These are phyloP conservation scores for Coemansia javaensis DNA, from an alignment of 192 early-diverging fungal species.

Conservation along the genomic window DNA sequence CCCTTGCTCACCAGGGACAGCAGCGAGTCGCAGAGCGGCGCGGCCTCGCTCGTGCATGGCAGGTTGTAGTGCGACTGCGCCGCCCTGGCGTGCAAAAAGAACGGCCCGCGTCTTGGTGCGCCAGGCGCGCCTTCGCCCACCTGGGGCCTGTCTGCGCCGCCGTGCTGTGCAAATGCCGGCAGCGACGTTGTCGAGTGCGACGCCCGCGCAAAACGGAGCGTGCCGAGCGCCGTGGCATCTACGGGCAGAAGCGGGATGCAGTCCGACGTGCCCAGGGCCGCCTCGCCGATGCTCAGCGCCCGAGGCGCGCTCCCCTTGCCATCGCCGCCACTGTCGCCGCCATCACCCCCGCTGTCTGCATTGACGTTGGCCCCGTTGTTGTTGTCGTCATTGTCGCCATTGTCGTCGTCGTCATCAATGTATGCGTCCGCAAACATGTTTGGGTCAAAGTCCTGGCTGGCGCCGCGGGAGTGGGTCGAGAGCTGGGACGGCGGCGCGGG, in stretches of 20 bases:
- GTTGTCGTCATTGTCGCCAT: no score
- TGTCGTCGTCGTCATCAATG: no score
- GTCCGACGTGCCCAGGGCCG: no score
- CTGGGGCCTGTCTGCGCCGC: background rate
- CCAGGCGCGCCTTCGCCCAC: background rate
- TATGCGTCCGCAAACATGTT: background rate
- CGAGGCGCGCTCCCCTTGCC: no score
- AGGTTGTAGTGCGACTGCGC: slow-evolving; percentile 38
- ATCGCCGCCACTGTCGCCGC: no score
- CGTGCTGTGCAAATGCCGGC: slow-evolving; percentile 12
- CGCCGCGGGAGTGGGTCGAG: background rate
- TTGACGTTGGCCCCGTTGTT: no score
- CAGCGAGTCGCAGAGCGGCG: slow-evolving; percentile 25
- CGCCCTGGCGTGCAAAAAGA: slow-evolving; percentile 5
- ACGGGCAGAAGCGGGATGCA: no score
- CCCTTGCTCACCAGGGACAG: slow-evolving; percentile 27
- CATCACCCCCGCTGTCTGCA: no score
- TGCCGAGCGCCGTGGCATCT: no score
- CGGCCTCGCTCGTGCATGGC: slow-evolving; percentile 6
- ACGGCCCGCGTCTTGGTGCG: background rate
- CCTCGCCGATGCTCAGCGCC: no score
- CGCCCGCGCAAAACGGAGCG: slow-evolving; percentile 9
- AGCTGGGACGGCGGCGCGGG: slow-evolving; percentile 20
- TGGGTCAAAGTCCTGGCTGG: background rate
- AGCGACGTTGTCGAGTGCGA: slow-evolving; percentile 41